These are phyloP conservation scores for Fennellomyces sp. DNA, from an alignment of 371 early-diverging fungal genomes.

Conservation along the genomic window DNA sequence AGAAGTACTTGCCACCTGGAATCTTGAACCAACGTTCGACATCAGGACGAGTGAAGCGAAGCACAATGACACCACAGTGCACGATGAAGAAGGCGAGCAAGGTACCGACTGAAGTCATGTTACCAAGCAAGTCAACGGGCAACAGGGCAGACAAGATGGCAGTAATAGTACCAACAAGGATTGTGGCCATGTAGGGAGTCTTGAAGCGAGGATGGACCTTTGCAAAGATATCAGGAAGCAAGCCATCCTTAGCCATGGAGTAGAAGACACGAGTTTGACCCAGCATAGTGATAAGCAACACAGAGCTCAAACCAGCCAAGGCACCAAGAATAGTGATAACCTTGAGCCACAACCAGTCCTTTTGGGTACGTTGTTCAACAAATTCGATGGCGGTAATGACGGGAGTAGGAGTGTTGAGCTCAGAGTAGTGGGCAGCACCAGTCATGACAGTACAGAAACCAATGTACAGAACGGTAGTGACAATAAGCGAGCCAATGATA, in stretches of 20 bases:
- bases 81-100: conserved; percentile 87
- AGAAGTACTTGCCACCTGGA: conserved; percentile 64
- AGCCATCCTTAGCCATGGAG: conserved; percentile 86
- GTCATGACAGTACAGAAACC: conserved; percentile 72
- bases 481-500: conserved; percentile 74
- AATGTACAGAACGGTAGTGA: conserved; percentile 83
- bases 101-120: conserved; percentile 87
- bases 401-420: conserved; percentile 59
- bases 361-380: conserved; percentile 41
- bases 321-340: conserved; percentile 79
- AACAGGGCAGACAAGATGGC: conserved; percentile 75
- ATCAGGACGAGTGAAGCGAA: conserved; percentile 78
- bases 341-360: conserved; percentile 66
- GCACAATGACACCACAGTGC: conserved; percentile 73
- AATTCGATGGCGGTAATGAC: conserved; percentile 66
- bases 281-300: conserved; percentile 74
- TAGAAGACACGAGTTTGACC: conserved; percentile 90
- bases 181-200: conserved; percentile 78
- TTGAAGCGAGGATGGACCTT: conserved; percentile 65
- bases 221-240: conserved; percentile 74
- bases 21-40: conserved; percentile 78
- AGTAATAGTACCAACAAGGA: conserved; percentile 69
- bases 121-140: conserved; percentile 83
- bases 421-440: conserved; percentile 70
- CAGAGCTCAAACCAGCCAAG: conserved; percentile 77